A percentile compares a stretch with the other conserved stretches of the same genome.
Evolutionary conservation across 345 rosid genomes (phyloP).

Genomic region (Theobroma cacao): DNA sequence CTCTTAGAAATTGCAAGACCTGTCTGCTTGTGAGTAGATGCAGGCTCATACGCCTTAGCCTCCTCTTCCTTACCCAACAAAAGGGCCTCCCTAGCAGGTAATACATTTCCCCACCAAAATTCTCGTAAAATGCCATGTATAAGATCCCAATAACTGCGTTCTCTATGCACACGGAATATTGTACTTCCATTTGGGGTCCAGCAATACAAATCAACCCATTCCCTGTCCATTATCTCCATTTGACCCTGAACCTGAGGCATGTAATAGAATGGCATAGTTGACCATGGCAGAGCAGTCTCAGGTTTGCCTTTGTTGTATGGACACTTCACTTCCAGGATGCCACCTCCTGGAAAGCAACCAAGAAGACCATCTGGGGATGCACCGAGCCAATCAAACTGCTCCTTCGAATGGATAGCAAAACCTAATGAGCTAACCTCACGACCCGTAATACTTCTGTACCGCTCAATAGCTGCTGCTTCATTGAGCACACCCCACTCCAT

Average conservation of each 20-base stretch:
- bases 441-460: slow-evolving; percentile 71
- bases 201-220: slow-evolving; percentile 88
- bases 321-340: slow-evolving; percentile 88
- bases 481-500: slow-evolving; percentile 88
- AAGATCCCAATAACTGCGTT: slow-evolving; percentile 64
- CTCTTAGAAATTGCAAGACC: slow-evolving; percentile 69
- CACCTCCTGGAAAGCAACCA: slow-evolving; percentile 56
- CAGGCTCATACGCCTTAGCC: slow-evolving; percentile 51
- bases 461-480: slow-evolving; percentile 69
- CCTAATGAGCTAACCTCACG: slow-evolving; percentile 66
- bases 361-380: slow-evolving; percentile 95
- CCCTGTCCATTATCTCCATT: slow-evolving; percentile 88
- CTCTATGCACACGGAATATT: slow-evolving; percentile 64
- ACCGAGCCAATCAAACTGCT: slow-evolving; percentile 71
- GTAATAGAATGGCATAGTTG: slow-evolving; percentile 77
- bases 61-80: slow-evolving; percentile 51
- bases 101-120: slow-evolving; percentile 89
- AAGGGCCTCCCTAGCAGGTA: slow-evolving; percentile 78
- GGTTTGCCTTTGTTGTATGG: slow-evolving; percentile 96
- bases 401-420: slow-evolving; percentile 69
- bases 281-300: slow-evolving; percentile 76
- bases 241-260: slow-evolving; percentile 98
- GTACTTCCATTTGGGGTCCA: slow-evolving; percentile 95
- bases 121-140: slow-evolving; percentile 64
- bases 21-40: slow-evolving; percentile 63